These are phyloP conservation scores for Peniophora sp. DNA, from an alignment of 1,284 basidiomycete genomes.

Conservation along the genomic window DNA sequence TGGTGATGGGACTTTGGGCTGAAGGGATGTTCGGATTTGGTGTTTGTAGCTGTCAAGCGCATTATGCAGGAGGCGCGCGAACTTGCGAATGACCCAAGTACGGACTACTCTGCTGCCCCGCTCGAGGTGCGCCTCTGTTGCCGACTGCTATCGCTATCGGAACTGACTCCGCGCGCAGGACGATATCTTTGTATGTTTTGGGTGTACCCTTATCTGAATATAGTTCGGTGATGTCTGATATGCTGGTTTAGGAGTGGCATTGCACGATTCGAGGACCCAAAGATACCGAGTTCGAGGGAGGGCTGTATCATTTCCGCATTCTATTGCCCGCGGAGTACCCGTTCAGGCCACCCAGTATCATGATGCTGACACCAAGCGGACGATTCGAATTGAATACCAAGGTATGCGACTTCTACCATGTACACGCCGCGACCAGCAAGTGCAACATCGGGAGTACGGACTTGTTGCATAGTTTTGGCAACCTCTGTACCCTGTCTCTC, in stretches of 20 bases:
- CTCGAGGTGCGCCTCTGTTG: slow-evolving; percentile 58
- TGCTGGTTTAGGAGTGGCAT: slow-evolving; percentile 80
- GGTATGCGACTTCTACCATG: slow-evolving; percentile 36
- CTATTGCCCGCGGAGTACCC: slow-evolving; percentile 89
- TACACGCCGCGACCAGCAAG: background rate
- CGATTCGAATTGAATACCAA: slow-evolving; percentile 94
- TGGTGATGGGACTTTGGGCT: background rate
- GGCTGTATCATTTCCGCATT: slow-evolving; percentile 89
- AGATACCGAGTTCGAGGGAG: slow-evolving; percentile 87
- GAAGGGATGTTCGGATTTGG: slow-evolving; percentile 4
- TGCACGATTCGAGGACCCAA: slow-evolving; percentile 87
- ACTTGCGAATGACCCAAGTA: slow-evolving; percentile 71
- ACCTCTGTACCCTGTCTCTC: too few species aligned
- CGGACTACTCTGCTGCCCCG: slow-evolving; percentile 81
- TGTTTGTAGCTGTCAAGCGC: slow-evolving; percentile 72
- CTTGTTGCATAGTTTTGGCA: too few species aligned
- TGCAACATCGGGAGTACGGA: too few species aligned
- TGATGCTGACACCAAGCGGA: slow-evolving; percentile 93
- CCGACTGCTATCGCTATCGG: slow-evolving; percentile 8
- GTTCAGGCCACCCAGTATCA: slow-evolving; percentile 88
- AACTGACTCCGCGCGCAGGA: slow-evolving; percentile 36
- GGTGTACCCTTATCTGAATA: background rate
- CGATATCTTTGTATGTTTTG: slow-evolving; percentile 66
- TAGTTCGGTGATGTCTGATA: slow-evolving; percentile 15
- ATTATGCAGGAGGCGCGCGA: slow-evolving; percentile 96